Conservation (phyloP, 495 filamentous ascomycete species). For the Talaromyces liani region DNA sequence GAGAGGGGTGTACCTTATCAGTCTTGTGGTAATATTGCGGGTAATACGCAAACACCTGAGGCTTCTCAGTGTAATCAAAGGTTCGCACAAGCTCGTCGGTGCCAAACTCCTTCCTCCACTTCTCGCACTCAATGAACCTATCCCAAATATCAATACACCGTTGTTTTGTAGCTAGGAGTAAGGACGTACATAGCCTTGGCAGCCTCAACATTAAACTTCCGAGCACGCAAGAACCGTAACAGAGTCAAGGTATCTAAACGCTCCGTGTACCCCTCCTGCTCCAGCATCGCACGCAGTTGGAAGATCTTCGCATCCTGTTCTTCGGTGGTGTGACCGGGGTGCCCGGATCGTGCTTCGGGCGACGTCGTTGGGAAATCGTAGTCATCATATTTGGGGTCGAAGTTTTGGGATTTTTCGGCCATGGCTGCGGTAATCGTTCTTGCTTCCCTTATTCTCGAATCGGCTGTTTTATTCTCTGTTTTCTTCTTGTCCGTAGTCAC, state of each 20-base stretch:
- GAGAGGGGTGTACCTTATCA: conserved; percentile 61
- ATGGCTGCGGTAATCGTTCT: conserved; percentile 16
- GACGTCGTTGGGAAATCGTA: conserved; percentile 87
- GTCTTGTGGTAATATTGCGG: conserved; percentile 99
- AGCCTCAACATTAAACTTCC: conserved; percentile 84
- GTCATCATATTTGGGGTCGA: conserved; percentile 86
- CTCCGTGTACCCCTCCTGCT: conserved; percentile 75
- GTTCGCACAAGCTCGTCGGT: conserved; percentile 76
- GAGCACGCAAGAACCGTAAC: conserved; percentile 84
- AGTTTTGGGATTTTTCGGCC: conserved; percentile 13
- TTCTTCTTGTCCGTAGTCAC: not conserved
- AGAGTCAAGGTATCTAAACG: conserved; percentile 85
- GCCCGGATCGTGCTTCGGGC: conserved; percentile 60
- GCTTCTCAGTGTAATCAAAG: conserved; percentile 88
- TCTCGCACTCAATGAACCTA: conserved; percentile 88
- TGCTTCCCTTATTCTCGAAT: not conserved
- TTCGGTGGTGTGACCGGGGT: conserved; percentile 80
- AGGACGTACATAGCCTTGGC: conserved; percentile 75
- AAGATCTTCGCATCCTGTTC: conserved; percentile 85
- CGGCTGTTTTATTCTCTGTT: not conserved
- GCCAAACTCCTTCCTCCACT: conserved; percentile 80
- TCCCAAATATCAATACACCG: not conserved
- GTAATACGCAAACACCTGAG: conserved; percentile 83
- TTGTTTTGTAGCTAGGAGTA: not conserved
- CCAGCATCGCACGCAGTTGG: conserved; percentile 76